Evolutionary conservation across 805 yeast species (phyloP).

Genomic region (Saccharomycopsis sp.): DNA sequence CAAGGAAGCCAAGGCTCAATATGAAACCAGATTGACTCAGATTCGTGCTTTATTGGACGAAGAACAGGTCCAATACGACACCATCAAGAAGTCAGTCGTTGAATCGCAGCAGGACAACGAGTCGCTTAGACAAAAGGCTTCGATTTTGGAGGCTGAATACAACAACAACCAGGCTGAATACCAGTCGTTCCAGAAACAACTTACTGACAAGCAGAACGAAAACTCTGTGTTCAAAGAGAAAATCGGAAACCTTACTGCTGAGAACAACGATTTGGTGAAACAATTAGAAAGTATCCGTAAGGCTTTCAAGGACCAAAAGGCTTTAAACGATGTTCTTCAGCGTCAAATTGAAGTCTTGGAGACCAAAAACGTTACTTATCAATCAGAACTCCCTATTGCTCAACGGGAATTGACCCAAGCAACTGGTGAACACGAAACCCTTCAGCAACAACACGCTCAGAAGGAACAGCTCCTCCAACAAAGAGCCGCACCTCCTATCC

Average conservation of each 20-base stretch:
- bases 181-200: slow-evolving; percentile 49
- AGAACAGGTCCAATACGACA: slow-evolving; percentile 69
- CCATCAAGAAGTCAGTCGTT: slow-evolving; percentile 58
- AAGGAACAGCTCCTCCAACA: slow-evolving; percentile 17
- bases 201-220: slow-evolving; percentile 63
- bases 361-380: slow-evolving; percentile 39
- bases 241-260: slow-evolving; percentile 60
- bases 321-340: slow-evolving; percentile 56
- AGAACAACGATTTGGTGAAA: slow-evolving; percentile 50
- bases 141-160: slow-evolving; percentile 71
- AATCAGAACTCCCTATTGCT: slow-evolving; percentile 36
- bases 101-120: slow-evolving; percentile 61
- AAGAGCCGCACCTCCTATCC: not conserved
- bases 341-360: slow-evolving; percentile 67
- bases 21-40: slow-evolving; percentile 61
- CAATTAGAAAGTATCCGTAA: slow-evolving; percentile 46
- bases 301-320: slow-evolving; percentile 56
- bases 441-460: slow-evolving; percentile 19
- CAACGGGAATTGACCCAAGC: slow-evolving; percentile 35
- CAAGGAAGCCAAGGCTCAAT: slow-evolving; percentile 58
- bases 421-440: slow-evolving; percentile 32
- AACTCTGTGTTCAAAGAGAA: slow-evolving; percentile 62
- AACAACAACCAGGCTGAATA: slow-evolving; percentile 64
- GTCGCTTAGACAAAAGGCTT: slow-evolving; percentile 60
- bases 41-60: slow-evolving; percentile 68